phyloP scores from a whole-genome alignment of 2,329 filamentous ascomycete genomes.

The Sphaerulina populicola region DNA sequence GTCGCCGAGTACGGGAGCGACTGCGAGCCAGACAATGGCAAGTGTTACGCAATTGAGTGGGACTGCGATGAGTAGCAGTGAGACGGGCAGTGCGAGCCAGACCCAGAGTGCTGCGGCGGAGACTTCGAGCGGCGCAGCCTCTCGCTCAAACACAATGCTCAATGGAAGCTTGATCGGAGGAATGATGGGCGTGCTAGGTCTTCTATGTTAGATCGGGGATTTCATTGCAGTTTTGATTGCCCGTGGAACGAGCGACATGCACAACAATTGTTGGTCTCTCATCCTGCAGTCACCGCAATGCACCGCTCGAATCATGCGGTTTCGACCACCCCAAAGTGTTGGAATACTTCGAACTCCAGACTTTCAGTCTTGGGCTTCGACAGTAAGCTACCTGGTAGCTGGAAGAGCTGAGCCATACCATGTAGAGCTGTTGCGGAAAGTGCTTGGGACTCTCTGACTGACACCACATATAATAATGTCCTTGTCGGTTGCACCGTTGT shows the following conservation, averaged over 20 bases:
- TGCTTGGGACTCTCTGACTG: no score
- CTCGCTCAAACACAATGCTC: neutral
- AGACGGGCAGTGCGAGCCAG: neutral
- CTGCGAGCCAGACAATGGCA: neutral
- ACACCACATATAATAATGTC: neutral
- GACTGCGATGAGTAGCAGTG: slow-evolving; percentile 5
- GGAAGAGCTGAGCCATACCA: neutral
- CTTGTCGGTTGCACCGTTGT: neutral
- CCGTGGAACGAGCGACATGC: neutral
- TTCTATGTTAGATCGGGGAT: neutral
- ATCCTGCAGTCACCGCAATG: no score
- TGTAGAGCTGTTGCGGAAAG: neutral
- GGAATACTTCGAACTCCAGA: no score
- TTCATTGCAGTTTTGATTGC: neutral
- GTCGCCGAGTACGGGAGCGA: neutral
- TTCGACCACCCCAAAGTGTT: no score
- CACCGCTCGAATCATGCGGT: no score
- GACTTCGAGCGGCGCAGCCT: slow-evolving; percentile 7
- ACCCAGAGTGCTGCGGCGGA: slow-evolving; percentile 9
- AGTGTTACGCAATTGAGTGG: neutral
- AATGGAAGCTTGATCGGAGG: neutral
- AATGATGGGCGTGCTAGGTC: neutral
- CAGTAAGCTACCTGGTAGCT: neutral
- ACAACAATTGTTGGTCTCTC: neutral
- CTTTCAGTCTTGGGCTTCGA: neutral